Percentiles rank a stretch among this genome's conserved stretches.
phyloP scores from a whole-genome alignment of 2,329 filamentous ascomycete species.

The Cryphonectria nitschkei region DNA sequence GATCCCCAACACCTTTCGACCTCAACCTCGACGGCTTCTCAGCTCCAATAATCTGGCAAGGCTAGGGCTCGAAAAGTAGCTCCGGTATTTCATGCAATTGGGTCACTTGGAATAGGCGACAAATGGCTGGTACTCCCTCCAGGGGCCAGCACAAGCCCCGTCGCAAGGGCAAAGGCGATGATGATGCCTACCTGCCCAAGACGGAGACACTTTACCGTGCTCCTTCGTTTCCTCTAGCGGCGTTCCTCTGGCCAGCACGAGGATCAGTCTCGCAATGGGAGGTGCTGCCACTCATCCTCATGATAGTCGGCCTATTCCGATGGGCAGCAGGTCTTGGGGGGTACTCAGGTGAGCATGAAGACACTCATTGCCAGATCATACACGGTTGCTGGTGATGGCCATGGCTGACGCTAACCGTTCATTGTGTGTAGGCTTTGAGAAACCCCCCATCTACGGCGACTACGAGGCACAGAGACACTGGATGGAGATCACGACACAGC shows the following conservation, averaged over 20 bases:
- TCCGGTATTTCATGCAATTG: not conserved
- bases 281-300: slow-evolving; percentile 82
- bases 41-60: not conserved
- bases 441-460: slow-evolving; percentile 91
- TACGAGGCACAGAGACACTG: slow-evolving; percentile 98
- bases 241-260: slow-evolving; percentile 93
- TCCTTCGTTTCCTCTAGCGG: slow-evolving; percentile 86
- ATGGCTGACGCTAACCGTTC: not conserved
- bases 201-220: slow-evolving; percentile 53
- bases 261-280: slow-evolving; percentile 89
- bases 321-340: slow-evolving; percentile 94
- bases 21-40: slow-evolving; percentile 10
- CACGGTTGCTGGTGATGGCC: not conserved
- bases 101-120: not conserved
- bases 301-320: slow-evolving; percentile 87
- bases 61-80: not conserved
- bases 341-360: slow-evolving; percentile 74
- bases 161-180: slow-evolving; percentile 58
- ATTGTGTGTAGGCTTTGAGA: slow-evolving; percentile 65
- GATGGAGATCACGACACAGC: slow-evolving; percentile 93
- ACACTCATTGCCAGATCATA: not conserved
- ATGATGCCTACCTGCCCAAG: slow-evolving; percentile 36
- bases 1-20: slow-evolving; percentile 1
- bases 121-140: slow-evolving; percentile 51
- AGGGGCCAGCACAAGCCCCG: slow-evolving; percentile 63